A percentile compares a stretch with the other conserved stretches of the same genome.
phyloP scores from a whole-genome alignment of 2,329 filamentous ascomycete genomes.

The Microsporum canis region DNA sequence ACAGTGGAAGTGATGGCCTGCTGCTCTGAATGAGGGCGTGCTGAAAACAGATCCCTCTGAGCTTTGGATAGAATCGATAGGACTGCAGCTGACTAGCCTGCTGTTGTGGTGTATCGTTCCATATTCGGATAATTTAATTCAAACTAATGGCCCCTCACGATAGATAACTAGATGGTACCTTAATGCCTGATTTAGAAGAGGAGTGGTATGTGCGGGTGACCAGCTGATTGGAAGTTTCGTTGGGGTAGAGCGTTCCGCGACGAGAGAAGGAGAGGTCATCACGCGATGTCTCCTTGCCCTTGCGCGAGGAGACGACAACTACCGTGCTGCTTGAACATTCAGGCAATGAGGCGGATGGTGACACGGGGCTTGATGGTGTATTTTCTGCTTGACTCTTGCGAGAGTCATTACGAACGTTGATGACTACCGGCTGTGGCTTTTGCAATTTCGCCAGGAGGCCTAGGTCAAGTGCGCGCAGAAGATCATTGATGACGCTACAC shows the following conservation, averaged over 20 bases:
- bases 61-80: too few species aligned
- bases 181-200: not conserved
- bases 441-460: slow-evolving; percentile 22
- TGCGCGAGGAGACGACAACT: not conserved
- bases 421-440: slow-evolving; percentile 5
- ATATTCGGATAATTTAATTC: not conserved
- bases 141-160: not conserved
- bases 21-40: not conserved
- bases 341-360: not conserved
- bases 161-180: not conserved
- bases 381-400: not conserved
- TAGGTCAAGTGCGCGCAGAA: slow-evolving; percentile 35
- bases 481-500: slow-evolving; percentile 24
- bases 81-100: not conserved
- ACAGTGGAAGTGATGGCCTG: not conserved
- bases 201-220: not conserved
- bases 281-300: not conserved
- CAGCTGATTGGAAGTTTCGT: not conserved
- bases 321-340: not conserved
- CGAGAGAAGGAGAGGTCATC: not conserved
- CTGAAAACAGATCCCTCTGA: not conserved
- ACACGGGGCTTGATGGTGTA: not conserved
- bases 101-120: not conserved
- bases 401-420: slow-evolving; percentile 4
- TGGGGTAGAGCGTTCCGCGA: not conserved